phyloP scores from a whole-genome alignment of 441 rosid species.

The Mallotus repandus region DNA sequence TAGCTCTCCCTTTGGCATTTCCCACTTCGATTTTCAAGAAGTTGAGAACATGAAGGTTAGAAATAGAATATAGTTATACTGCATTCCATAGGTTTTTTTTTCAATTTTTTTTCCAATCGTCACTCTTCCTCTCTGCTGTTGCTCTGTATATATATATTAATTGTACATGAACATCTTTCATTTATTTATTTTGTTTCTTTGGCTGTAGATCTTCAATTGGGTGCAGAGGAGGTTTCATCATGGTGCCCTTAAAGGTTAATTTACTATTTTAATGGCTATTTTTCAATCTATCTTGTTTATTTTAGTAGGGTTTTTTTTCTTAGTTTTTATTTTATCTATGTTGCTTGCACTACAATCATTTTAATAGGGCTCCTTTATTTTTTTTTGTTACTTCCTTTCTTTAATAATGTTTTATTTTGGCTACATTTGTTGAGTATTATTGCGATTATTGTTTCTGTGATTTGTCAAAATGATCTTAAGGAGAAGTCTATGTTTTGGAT shows the following conservation, averaged over 20 bases:
- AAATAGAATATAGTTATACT: background rate
- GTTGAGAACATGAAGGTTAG: constrained; percentile 53
- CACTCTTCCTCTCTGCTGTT: background rate
- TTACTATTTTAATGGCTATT: background rate
- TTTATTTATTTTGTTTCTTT: constrained; percentile 20
- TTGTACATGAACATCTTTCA: background rate
- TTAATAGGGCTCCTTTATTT: no score
- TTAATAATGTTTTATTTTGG: background rate
- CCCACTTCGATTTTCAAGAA: constrained; percentile 23
- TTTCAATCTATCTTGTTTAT: background rate
- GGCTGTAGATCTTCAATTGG: constrained; percentile 68
- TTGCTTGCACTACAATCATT: constrained; percentile 1
- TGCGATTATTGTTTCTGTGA: background rate
- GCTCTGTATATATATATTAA: background rate
- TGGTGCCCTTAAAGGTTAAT: constrained; percentile 45
- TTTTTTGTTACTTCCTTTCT: background rate
- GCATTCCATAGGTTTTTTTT: background rate
- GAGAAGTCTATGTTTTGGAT: constrained; percentile 7
- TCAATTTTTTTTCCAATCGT: background rate
- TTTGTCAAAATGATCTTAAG: background rate
- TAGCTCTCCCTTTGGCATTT: constrained; percentile 7
- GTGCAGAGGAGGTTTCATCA: constrained; percentile 62
- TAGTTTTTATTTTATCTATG: no score
- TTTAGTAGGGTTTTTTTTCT: background rate
- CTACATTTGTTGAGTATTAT: background rate